Base-by-base conservation (phyloP, 768 basidiomycete species). In the Piloderma croceum region DNA sequence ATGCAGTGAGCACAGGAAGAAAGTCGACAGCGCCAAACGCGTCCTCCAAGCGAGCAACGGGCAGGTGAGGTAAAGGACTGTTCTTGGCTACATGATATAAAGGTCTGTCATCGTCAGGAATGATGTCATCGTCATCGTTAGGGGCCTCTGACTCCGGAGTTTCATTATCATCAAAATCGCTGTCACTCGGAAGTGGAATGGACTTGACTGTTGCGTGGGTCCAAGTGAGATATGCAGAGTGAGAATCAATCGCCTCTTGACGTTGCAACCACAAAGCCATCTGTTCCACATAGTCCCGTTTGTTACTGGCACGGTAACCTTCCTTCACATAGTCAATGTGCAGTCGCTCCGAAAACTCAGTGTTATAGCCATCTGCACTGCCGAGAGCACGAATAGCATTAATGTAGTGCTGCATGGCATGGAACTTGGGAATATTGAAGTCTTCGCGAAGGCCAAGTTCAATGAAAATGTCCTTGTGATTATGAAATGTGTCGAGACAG, bases 281-380 rank as follows among this genome's bases (percentile, higher is more conserved):
- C 17, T 46, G 45, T 21, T 43, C 36, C 5, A 34, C 24, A 21
- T 46, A 46, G 18, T 43, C 41, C 1, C 37, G 35, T 3, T 24
- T 36, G 36, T 46, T 46, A 13, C 41, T 46, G 12, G 45, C 45
- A 6, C 31, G 41, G 27, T 46, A 46, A 6, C 24, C 38, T 9
- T 47, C 35, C 42, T 66, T 66, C 7, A 58, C 50, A n/a, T 45
- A 56, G 44, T 63, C 45, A 21, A 62, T 63, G 31, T 64, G 65
- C 2, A 64, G 46, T 3, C 48, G 38, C 13, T 56, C 51, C n/a
- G 45, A 45, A 1, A 38, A 34, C 32, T 56, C 55, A 9, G 45
- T 52, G 39, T 52, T 51, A 35, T 47, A 52, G 36, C 46, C 43
- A 24, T 52, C 40, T 3, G 46, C 39, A 6, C 50, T 31, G 2